phyloP scores from a whole-genome alignment of 2,329 filamentous ascomycete genomes.

The Paracoccidioides lutzii region DNA sequence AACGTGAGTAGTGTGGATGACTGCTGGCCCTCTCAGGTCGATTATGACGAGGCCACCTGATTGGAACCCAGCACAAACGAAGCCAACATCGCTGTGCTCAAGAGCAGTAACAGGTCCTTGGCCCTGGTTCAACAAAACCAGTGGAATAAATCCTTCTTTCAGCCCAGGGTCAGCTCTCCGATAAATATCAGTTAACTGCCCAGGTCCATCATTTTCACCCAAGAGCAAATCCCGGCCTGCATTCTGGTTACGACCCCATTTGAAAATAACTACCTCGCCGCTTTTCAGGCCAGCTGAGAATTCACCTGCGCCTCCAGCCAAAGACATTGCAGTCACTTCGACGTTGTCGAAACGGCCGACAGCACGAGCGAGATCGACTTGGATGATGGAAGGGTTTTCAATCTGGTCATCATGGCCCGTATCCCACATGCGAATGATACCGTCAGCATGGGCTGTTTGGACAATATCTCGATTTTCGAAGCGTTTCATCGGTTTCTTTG shows the following conservation, averaged over 20 bases:
- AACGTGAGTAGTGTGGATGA: conserved; percentile 65
- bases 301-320: conserved; percentile 71
- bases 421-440: conserved; percentile 87
- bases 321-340: conserved; percentile 63
- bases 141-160: conserved; percentile 69
- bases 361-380: conserved; percentile 75
- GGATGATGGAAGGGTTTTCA: conserved; percentile 68
- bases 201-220: conserved; percentile 46
- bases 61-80: conserved; percentile 77
- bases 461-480: conserved; percentile 76
- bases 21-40: conserved; percentile 71
- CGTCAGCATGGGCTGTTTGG: conserved; percentile 78
- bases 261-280: conserved; percentile 78
- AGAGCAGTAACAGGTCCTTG: conserved; percentile 68
- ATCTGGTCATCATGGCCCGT: conserved; percentile 84
- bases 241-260: conserved; percentile 71
- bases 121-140: conserved; percentile 69
- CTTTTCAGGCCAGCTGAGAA: conserved; percentile 66
- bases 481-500: conserved; percentile 54
- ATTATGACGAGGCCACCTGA: conserved; percentile 68
- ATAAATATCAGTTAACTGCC: conserved; percentile 61
- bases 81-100: conserved; percentile 83
- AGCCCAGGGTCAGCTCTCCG: conserved; percentile 58
- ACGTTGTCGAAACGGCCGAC: conserved; percentile 67
- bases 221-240: conserved; percentile 49